These are phyloP conservation scores for Cytospora chrysosperma DNA, from an alignment of 2,329 filamentous ascomycete genomes.

Conservation along the genomic window DNA sequence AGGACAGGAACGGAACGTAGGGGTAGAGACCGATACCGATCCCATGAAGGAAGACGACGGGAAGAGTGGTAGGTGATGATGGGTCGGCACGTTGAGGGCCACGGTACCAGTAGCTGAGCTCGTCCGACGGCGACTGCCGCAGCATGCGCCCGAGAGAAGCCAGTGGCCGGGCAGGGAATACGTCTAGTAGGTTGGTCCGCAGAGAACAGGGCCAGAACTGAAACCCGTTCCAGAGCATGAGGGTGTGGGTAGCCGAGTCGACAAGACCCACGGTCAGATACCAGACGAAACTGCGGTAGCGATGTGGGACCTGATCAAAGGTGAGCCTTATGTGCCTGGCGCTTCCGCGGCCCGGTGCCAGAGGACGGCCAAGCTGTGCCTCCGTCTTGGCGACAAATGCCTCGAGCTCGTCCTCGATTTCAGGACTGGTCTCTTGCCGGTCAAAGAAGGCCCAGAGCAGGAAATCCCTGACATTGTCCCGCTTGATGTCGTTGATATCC, in stretches of 20 bases:
- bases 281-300: constrained; percentile 63
- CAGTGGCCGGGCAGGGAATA: constrained; percentile 60
- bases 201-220: constrained; percentile 47
- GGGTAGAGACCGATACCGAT: constrained; percentile 25
- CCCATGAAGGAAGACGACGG: constrained; percentile 26
- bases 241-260: constrained; percentile 49
- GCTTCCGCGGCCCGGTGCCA: constrained; percentile 55
- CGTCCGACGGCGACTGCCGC: constrained; percentile 13
- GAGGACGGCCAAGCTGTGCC: constrained; percentile 45
- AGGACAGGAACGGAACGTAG: constrained; percentile 22
- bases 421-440: constrained; percentile 25
- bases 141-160: constrained; percentile 25
- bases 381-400: constrained; percentile 54
- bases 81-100: neutral
- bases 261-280: constrained; percentile 57
- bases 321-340: constrained; percentile 62
- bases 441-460: constrained; percentile 68
- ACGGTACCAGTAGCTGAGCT: constrained; percentile 25
- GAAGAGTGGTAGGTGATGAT: constrained; percentile 16
- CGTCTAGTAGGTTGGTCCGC: constrained; percentile 23
- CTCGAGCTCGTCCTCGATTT: constrained; percentile 43
- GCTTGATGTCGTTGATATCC: constrained; percentile 53
- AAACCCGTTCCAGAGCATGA: constrained; percentile 51
- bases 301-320: constrained; percentile 60
- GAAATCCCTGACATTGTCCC: constrained; percentile 69